These are phyloP conservation scores for Taphrina wiesneri DNA, from an alignment of 1,139 yeast genomes.

Conservation along the genomic window DNA sequence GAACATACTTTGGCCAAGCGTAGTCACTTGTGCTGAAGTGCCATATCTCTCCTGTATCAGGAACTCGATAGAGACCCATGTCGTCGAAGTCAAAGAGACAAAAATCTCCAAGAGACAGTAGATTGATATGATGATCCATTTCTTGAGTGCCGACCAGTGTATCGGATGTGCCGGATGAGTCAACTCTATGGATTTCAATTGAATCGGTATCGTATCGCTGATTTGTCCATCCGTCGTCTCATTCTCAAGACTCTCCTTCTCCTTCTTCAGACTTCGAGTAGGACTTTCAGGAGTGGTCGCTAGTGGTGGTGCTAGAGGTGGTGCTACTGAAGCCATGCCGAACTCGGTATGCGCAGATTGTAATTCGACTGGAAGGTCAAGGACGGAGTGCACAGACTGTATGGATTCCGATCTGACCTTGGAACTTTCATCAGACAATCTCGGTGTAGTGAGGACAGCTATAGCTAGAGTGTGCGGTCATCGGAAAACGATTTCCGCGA, in stretches of 20 bases:
- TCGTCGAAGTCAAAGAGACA: conserved; percentile 30
- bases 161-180: conserved; percentile 35
- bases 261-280: not conserved
- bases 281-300: not conserved
- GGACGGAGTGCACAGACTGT: too few species aligned
- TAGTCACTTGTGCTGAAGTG: conserved; percentile 58
- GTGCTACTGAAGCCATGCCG: too few species aligned
- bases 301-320: not conserved
- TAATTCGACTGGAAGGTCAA: too few species aligned
- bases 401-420: too few species aligned
- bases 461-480: too few species aligned
- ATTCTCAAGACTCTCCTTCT: not conserved
- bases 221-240: not conserved
- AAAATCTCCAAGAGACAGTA: conserved; percentile 30
- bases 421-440: too few species aligned
- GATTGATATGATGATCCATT: conserved; percentile 27
- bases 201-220: not conserved
- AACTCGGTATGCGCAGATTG: too few species aligned
- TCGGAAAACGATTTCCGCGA: too few species aligned
- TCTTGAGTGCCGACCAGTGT: conserved; percentile 32
- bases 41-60: conserved; percentile 48
- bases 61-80: conserved; percentile 17
- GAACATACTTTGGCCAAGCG: conserved; percentile 67
- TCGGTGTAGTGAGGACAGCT: too few species aligned
- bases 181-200: not conserved